Evolutionary conservation across 139 green algal species (phyloP), one percentile per base, ranked within the genome.

Genomic region (Picochlorum sp.): DNA sequence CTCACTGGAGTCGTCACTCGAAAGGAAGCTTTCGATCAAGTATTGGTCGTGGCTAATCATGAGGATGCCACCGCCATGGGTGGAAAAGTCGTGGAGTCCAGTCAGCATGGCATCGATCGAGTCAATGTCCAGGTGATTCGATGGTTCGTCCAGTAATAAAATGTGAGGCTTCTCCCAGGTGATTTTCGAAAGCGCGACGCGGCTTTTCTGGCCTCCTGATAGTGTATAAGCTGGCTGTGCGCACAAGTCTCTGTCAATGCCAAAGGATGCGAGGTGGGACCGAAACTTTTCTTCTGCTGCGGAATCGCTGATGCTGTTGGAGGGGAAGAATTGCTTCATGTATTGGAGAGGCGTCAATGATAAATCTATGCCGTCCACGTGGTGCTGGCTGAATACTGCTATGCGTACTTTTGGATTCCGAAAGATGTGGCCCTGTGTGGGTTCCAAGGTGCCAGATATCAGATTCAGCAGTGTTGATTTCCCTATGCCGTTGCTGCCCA

Each of bases 341-440:
- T 79, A 78, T 34, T 66, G 41, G 62, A 95, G 66, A 1, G 88
- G 81, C 4, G 81, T 84, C 18, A 94, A 78, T 8, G 86, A 83
- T 67, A 97, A 76, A 79, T 98, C 89, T 69, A 98, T 78, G 4
- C 86, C 86, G 54, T 98, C 92, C 64, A 98, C 83, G 72, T 97
- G 90, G 71, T 98, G 92, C 83, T 98, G 92, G 45, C 70, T 88
- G 80, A 98, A 98, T 24, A 74, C 82, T 14, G 88, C 91, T 68
- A 98, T 70, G 16, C 92, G 87, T 23, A 78, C 38, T 58, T 95
- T 80, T 0, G 57, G 54, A 10, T 92, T 87, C 20, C 86, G 67
- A 56, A 66, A 82, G 73, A 95, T 85, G 66, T 92, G 82, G 23
- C 94, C 86, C 34, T 89, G 87, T 70, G 90, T 92, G 21, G 85